phyloP scores from a whole-genome alignment of 768 basidiomycete species.

The Tricholoma sp. region DNA sequence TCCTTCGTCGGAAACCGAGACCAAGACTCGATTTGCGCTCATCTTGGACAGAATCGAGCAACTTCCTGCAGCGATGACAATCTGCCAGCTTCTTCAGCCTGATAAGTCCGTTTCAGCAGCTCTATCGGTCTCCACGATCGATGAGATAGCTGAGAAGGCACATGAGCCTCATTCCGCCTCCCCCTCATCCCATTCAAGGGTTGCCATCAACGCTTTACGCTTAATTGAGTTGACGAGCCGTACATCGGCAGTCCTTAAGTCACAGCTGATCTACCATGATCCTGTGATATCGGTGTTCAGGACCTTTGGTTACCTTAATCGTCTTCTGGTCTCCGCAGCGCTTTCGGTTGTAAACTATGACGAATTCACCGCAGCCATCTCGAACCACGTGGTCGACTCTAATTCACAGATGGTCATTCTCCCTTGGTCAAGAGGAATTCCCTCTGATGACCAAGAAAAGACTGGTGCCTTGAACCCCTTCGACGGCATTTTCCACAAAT shows the following conservation, averaged over 20 bases:
- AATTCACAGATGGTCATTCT: conserved; percentile 74
- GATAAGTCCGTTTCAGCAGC: conserved; percentile 3
- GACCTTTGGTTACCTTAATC: conserved; percentile 72
- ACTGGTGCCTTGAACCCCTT: conserved; percentile 55
- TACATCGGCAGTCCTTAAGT: conserved; percentile 82
- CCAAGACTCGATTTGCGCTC: conserved; percentile 61
- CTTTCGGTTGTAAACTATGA: conserved; percentile 75
- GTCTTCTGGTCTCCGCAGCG: conserved; percentile 58
- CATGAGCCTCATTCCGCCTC: conserved; percentile 1
- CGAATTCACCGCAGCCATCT: conserved; percentile 65
- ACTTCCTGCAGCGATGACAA: conserved; percentile 75
- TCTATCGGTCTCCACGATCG: conserved; percentile 5
- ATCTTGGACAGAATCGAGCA: conserved; percentile 82
- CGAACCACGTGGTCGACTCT: conserved; percentile 50
- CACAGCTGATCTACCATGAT: conserved; percentile 68
- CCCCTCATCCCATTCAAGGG: conserved; percentile 10
- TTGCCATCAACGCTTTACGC: conserved; percentile 72
- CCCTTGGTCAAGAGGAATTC: conserved; percentile 65
- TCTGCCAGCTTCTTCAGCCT: conserved; percentile 66
- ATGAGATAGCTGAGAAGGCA: conserved; percentile 25
- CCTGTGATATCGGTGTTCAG: conserved; percentile 69
- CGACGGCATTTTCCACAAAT: conserved; percentile 68
- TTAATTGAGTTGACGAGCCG: conserved; percentile 88
- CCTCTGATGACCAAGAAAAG: conserved; percentile 22
- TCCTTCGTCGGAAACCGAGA: conserved; percentile 27